Base-by-base conservation (phyloP, 1,139 yeast species). In the Geotrichum restrictum region DNA sequence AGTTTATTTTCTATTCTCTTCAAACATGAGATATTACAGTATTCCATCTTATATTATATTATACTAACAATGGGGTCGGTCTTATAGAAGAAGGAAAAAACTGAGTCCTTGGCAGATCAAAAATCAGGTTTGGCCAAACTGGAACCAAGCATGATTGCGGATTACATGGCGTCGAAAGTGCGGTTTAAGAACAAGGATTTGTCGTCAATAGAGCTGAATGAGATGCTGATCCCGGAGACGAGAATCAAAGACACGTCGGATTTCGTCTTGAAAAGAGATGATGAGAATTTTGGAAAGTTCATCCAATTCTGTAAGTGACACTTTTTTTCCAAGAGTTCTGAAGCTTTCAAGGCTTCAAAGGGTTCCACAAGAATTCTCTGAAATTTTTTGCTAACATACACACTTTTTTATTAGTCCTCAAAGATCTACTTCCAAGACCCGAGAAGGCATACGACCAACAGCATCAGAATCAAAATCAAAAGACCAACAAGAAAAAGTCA, bases 141-240 rank as follows among this genome's bases (percentile, higher is more conserved):
- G 62, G 73, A 78, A 1, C 71, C 84, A 0, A 83, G 79, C 21
- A 66, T 77, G 34, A 79, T 85, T 47, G 78, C 82, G 1, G 91
- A 85, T 58, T 81, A 69, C 60, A 69, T 85, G 45, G 81, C 83
- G 48, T 66, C 73, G 39, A 74, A 76, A 60, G 74, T 83, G 36
- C 69, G 80, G 40, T 74, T 73, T 53, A 73, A 73, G 57, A 74
- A 81, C 63, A 74, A 80, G 18, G 81, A 83, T 55, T 71, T 85
- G 32, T 78, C 88, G 1, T 74, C 82, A 1, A 70, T 85, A 49
- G 93, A 85, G 60, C 73, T 85, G 55, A 67, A 78, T 13, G 93
- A 84, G 45, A 63, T 76, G 49, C 79, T 79, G 58, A 70, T 85
- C 42, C 58, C 64, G 5, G 74, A 74, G 57, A 76, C 78, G 7